Base-by-base conservation (phyloP, 2,329 filamentous ascomycete genomes). In the Fusarium scirpi region DNA sequence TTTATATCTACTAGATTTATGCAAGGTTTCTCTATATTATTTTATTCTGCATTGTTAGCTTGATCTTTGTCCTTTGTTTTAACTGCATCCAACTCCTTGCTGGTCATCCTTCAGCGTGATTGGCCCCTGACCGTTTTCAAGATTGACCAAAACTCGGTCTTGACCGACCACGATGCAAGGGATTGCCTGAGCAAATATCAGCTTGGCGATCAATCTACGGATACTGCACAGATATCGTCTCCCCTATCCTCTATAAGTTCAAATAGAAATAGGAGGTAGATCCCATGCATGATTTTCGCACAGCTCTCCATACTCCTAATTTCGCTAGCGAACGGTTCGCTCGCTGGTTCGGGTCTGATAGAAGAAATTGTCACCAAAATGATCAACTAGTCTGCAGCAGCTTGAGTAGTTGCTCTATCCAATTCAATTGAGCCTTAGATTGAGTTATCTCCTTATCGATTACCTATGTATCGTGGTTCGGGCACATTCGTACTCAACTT, bases 91-190 rank as follows among this genome's bases (percentile, higher is more conserved):
- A 51, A 41, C 55, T 48, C 48, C 52, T 58, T 69, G 55, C 58
- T 53, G 46, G 11, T 34, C 43, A 51, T 30, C 27, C 18, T 40
- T 32, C 41, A 41, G 59, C 40, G 30, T 71, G 63, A 71, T 70
- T 69, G 63, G 63, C 38, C 48, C 32, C 49, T 22, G 34, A 43
- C 6, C 3, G 13, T 25, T 53, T 29, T 45, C 22, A 38, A 32
- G 46, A 38, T 34, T 53, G 32, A 32, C 18, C 43, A 59, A 56
- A 44, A 64, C 53, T 58, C 58, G 58, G 62, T 54, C 57, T 63
- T 58, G 51, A 24, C 56, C 16, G 40, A 44, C 46, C 27, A 34
- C 47, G 40, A 59, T 51, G 53, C 59, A 69, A 69, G 65, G 53
- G 54, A 44, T 46, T 30, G 8, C 16, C 25, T 40, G 32, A 63